Base-by-base conservation (phyloP, 148 eudicot genomes). In the Camellia lanceoleosa region DNA sequence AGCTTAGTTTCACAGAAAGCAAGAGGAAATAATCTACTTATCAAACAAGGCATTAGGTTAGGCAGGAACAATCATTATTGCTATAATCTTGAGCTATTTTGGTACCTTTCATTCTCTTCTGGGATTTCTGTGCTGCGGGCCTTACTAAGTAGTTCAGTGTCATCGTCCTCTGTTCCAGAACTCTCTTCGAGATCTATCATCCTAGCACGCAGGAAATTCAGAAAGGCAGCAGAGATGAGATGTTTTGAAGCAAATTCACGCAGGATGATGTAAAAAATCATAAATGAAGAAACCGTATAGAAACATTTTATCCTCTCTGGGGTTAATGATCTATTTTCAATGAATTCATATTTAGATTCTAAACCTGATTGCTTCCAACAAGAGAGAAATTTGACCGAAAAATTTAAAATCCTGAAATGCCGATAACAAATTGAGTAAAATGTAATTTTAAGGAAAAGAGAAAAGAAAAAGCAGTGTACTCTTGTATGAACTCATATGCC, bases 161-260 rank as follows among this genome's bases (percentile, higher is more conserved):
- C 99, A 71, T 79, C 73, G 43, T 90, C 97, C 79, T 92, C 98
- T 52, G 95, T 80, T 62, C 95, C 98, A 13, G 97, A 86, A 74
- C 92, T 95, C 86, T 92, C 98, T 86, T 89, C 94, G 76, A 96
- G 98, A 81, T 92, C 90, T 86, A 89, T 85, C 89, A 90, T 77
- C 91, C 99, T 96, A 52, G 68, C 60, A 75, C 14, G 12, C 75
- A 83, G 3, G 58, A 64, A 67, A 55, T 19, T 74, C 38, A 74
- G 23, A 44, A 41, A 38, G 69, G 68, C 10, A 74, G 67, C 66
- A 56, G 18, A 62, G 43, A 38, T 79, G 43, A 30, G 58, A 63
- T 49, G 60, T 51, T 18, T 46, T 71, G 54, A 30, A 30, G 38
- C 38, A 30, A 30, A 30, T 30, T 30, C 38, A 30, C 38, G 1